Conservation (phyloP, 208 protist species). For the Leishmania aethiopica region DNA sequence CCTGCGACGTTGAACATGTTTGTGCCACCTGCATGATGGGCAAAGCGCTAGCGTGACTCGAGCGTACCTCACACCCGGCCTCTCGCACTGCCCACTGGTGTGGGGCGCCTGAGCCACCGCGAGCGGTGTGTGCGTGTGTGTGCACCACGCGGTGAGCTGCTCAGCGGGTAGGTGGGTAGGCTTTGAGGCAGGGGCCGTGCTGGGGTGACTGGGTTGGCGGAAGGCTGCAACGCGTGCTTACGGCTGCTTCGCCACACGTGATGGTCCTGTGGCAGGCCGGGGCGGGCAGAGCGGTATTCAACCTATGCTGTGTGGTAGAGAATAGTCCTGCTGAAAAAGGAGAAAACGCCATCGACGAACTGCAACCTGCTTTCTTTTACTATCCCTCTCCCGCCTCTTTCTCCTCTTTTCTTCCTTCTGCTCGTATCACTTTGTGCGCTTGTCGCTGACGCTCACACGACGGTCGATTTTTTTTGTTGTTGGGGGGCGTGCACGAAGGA, state of each 20-base stretch:
- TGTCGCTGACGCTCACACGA: no score
- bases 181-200: neutral
- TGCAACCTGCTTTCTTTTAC: neutral
- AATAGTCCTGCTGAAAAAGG: neutral
- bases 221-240: neutral
- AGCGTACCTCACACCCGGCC: neutral
- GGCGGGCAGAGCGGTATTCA: neutral
- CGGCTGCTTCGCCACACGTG: neutral
- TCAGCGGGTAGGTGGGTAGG: neutral
- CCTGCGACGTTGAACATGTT: neutral
- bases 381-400: neutral
- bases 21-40: neutral
- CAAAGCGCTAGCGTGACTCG: neutral
- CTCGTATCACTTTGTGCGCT: neutral
- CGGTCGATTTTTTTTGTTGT: neutral
- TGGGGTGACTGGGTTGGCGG: neutral
- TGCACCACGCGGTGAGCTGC: no score
- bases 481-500: neutral
- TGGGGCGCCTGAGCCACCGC: no score
- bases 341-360: neutral
- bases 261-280: neutral
- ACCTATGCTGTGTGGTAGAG: neutral
- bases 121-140: no score
- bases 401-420: neutral
- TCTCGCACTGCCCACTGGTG: neutral